Percentiles rank a stretch among this genome's conserved stretches.
phyloP scores from a whole-genome alignment of 768 basidiomycete genomes.

The Lentinula aciculospora region DNA sequence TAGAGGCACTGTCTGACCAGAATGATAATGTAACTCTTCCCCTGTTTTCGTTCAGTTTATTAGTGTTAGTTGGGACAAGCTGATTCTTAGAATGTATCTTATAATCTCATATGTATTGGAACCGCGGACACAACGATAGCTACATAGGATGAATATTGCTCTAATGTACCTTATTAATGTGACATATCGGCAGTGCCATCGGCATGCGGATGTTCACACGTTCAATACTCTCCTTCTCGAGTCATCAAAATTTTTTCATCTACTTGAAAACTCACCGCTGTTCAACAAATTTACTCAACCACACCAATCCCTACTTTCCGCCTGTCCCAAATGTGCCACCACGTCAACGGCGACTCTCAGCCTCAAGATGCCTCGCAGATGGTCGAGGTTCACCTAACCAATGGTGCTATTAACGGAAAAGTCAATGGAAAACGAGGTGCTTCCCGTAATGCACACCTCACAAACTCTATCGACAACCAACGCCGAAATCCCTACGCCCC shows the following conservation, averaged over 20 bases:
- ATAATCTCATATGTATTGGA: background rate
- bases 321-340: constrained; percentile 53
- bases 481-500: constrained; percentile 79
- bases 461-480: constrained; percentile 29
- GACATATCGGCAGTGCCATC: too few species aligned
- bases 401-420: constrained; percentile 26
- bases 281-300: background rate
- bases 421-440: constrained; percentile 37
- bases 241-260: constrained; percentile 1
- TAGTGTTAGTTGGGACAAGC: constrained; percentile 46
- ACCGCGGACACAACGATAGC: background rate
- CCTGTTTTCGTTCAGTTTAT: constrained; percentile 91
- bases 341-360: constrained; percentile 43
- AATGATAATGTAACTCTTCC: constrained; percentile 97
- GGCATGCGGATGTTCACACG: too few species aligned
- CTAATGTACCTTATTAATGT: background rate
- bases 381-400: constrained; percentile 62
- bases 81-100: background rate
- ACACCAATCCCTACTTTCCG: background rate
- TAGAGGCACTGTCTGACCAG: constrained; percentile 92
- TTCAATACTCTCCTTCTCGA: too few species aligned
- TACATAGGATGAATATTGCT: background rate
- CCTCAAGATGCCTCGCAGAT: constrained; percentile 50
- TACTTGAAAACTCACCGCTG: background rate
- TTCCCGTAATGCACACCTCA: constrained; percentile 23